phyloP scores from a whole-genome alignment of 371 early-diverging fungal genomes.

The Rhizomucor pusillus region DNA sequence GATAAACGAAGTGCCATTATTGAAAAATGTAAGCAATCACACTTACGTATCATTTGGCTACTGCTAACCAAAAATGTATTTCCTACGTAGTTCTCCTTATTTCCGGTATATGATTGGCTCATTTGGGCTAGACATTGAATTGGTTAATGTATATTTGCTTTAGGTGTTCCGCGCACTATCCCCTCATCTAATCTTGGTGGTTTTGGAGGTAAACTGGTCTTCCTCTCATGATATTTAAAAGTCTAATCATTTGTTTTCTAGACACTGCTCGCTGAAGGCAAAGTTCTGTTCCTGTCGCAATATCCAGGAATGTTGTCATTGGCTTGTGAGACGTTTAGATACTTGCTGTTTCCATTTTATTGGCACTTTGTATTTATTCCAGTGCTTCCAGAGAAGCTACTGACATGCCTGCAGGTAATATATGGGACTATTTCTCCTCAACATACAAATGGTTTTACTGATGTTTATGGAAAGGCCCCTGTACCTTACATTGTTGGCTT shows the following conservation, averaged over 20 bases:
- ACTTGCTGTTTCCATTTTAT: constrained; percentile 72
- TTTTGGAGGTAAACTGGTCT: constrained; percentile 51
- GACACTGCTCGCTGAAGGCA: constrained; percentile 70
- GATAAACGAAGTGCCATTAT: constrained; percentile 69
- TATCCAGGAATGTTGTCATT: constrained; percentile 71
- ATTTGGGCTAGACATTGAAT: too few species aligned
- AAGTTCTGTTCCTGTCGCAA: constrained; percentile 72
- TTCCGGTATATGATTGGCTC: constrained; percentile 39
- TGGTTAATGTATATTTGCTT: too few species aligned
- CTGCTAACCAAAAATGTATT: not conserved
- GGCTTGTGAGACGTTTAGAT: constrained; percentile 68
- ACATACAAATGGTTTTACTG: too few species aligned
- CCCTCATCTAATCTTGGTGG: constrained; percentile 64
- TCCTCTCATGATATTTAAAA: too few species aligned
- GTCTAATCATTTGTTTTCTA: constrained; percentile 14
- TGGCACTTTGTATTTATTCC: constrained; percentile 87
- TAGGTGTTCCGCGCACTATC: constrained; percentile 64
- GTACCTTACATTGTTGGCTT: constrained; percentile 84
- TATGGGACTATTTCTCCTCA: not conserved
- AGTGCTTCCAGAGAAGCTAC: constrained; percentile 64
- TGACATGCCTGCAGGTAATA: constrained; percentile 69
- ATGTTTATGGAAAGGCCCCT: constrained; percentile 53
- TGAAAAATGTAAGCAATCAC: constrained; percentile 69
- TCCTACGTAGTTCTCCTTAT: constrained; percentile 69
- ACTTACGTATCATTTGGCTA: not conserved